Evolutionary conservation across 2,329 filamentous ascomycete genomes (phyloP), one percentile per base, ranked within the genome.

Genomic region (Rhexocercosporidium sp.): DNA sequence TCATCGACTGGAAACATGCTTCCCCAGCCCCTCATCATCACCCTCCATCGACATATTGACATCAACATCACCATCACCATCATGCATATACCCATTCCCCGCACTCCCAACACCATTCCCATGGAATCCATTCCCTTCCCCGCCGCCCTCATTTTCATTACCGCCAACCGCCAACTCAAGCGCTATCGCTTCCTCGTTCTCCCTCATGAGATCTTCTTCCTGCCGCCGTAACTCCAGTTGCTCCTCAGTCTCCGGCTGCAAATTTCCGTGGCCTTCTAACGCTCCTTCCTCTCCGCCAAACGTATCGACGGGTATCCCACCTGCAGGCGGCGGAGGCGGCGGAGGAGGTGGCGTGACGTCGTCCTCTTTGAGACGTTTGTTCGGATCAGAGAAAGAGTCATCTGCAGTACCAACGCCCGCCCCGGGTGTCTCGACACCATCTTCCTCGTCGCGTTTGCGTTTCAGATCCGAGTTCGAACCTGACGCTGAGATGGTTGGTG

Each of bases 361-460:
- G 14, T 71, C 72, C 34, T 76, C 75, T 60, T 77, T 78, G 3
- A 76, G 57, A 1, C 76, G 71, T 47, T 78, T 77, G 47, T 68
- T 67, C 8, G 68, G 68, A 11, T 76, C 74, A 3, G 64, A 68
- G 20, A 49, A 47, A 27, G 63, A 68, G 14, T 71, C 71, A 11
- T 72, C 64, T 16, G 20, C 46, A 6, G 12, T 8, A 25, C 16
- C 44, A 16, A 41, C 39, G 8, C 51, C 51, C 29, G 18, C 34
- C 27, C 69, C 61, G 22, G 67, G 53, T 8, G 72, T 77, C 0
- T 73, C 73, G n/a, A 76, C 75, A n/a, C 81, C 81, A 5, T 82
- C 82, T 11, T 83, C 81, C 57, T 90, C 85, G 6, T 59, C 56
- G 4, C 60, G 60, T 77, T 93, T 93, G 11, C 91, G 86, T 77